These are phyloP conservation scores for Conoideocrella luteorostrata DNA, from an alignment of 2,329 filamentous ascomycete species.

Conservation along the genomic window DNA sequence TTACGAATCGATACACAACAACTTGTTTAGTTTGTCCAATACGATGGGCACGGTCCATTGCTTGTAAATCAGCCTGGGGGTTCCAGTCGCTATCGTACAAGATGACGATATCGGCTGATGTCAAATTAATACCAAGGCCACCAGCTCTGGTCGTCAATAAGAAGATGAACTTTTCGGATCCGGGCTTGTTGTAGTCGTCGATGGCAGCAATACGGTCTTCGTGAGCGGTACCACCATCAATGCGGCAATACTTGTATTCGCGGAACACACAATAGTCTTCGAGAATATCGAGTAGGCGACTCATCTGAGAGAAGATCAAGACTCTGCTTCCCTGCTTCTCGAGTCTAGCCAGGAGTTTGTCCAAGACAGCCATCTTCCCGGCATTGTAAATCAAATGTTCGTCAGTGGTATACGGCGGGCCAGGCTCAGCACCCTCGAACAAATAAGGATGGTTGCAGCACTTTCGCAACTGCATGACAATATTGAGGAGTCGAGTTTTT, in stretches of 20 bases:
- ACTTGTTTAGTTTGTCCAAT: constrained; percentile 99
- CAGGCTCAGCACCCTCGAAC: constrained; percentile 94
- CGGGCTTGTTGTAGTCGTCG: constrained; percentile 95
- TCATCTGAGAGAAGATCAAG: constrained; percentile 99
- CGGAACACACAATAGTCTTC: constrained; percentile 98
- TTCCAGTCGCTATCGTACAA: constrained; percentile 99
- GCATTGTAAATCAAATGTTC: constrained; percentile 91
- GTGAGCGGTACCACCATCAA: constrained; percentile 92
- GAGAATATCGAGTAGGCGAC: constrained; percentile 88
- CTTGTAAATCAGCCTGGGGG: constrained; percentile 94
- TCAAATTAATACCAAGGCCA: constrained; percentile 94
- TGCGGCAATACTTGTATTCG: constrained; percentile 91
- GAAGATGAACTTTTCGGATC: constrained; percentile 94
- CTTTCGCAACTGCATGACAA: constrained; percentile 98
- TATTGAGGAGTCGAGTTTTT: constrained; percentile 93
- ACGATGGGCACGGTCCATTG: constrained; percentile 97
- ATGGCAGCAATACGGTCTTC: constrained; percentile 97
- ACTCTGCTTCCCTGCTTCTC: constrained; percentile 84
- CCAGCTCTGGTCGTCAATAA: constrained; percentile 91
- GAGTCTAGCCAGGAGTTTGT: constrained; percentile 81
- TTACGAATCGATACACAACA: constrained; percentile 92
- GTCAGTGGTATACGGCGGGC: constrained; percentile 95
- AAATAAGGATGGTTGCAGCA: constrained; percentile 98
- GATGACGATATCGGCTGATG: constrained; percentile 88
- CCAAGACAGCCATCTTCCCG: constrained; percentile 95